Conservation (phyloP, 352 stramenopile species). For the Globisporangium paddicum region DNA sequence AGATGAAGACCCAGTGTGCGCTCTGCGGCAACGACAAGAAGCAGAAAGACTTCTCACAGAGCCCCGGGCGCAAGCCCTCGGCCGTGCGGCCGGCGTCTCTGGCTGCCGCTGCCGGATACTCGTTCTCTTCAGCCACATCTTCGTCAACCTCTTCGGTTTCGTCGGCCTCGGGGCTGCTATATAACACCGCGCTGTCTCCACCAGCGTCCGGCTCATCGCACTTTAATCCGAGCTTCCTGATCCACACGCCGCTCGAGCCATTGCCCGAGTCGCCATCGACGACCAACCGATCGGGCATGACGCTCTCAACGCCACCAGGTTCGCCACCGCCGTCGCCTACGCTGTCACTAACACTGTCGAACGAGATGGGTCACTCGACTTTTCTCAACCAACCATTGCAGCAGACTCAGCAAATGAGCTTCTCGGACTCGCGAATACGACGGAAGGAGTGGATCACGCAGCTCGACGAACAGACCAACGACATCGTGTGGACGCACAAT, state of each 20-base stretch:
- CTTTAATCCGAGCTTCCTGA: conserved; percentile 11
- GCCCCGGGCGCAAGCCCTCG: conserved; percentile 19
- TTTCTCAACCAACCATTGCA: neutral
- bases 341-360: neutral
- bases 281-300: neutral
- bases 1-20: conserved; percentile 43
- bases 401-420: neutral
- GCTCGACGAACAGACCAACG: conserved; percentile 14
- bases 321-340: conserved; percentile 2
- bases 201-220: conserved; percentile 1
- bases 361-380: neutral
- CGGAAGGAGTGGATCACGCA: conserved; percentile 39
- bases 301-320: conserved; percentile 3
- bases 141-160: conserved; percentile 2
- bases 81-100: conserved; percentile 26
- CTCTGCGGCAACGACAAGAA: conserved; percentile 40
- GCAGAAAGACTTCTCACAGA: conserved; percentile 21
- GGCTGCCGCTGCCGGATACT: conserved; percentile 24
- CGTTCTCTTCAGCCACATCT: conserved; percentile 20
- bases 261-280: conserved; percentile 15
- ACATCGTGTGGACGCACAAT: conserved; percentile 30
- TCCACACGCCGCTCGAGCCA: conserved; percentile 12
- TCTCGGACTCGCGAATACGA: conserved; percentile 10
- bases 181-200: neutral
- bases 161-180: neutral